Conservation (phyloP, 2,329 filamentous ascomycete genomes). For the Thielaviopsis musarum region DNA sequence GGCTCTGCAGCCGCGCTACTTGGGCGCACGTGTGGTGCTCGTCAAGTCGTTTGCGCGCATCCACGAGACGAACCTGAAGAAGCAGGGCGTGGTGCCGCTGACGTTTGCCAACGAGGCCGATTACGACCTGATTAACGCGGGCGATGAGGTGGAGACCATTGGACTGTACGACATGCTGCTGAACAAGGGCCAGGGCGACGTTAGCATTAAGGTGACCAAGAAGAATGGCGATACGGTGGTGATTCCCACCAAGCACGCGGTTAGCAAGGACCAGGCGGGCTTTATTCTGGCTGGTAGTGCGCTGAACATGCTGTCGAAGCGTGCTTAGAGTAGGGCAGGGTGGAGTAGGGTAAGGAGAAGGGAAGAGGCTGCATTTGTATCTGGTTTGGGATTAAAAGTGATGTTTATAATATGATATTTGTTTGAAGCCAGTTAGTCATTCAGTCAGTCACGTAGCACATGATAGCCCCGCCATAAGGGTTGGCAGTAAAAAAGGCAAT, state of each 20-base stretch:
- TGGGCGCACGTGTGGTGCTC: slow-evolving; percentile 69
- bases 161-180: slow-evolving; percentile 70
- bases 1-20: slow-evolving; percentile 76
- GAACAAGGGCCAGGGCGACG: slow-evolving; percentile 60
- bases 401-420: no score
- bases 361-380: neutral
- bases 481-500: neutral
- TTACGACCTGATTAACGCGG: slow-evolving; percentile 68
- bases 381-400: no score
- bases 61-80: slow-evolving; percentile 92
- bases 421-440: no score
- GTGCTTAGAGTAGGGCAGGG: slow-evolving; percentile 8
- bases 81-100: slow-evolving; percentile 89
- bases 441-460: no score
- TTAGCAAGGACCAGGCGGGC: slow-evolving; percentile 76
- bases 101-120: slow-evolving; percentile 80
- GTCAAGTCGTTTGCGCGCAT: slow-evolving; percentile 81
- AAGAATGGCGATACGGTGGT: slow-evolving; percentile 44
- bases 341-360: neutral
- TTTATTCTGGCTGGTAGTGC: slow-evolving; percentile 92
- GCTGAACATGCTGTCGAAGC: slow-evolving; percentile 69
- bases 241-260: slow-evolving; percentile 69
- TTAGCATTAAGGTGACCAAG: slow-evolving; percentile 51
- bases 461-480: neutral
- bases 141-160: slow-evolving; percentile 67